phyloP scores from a whole-genome alignment of 441 rosid genomes.

The Cnidoscolus chayamansa region DNA sequence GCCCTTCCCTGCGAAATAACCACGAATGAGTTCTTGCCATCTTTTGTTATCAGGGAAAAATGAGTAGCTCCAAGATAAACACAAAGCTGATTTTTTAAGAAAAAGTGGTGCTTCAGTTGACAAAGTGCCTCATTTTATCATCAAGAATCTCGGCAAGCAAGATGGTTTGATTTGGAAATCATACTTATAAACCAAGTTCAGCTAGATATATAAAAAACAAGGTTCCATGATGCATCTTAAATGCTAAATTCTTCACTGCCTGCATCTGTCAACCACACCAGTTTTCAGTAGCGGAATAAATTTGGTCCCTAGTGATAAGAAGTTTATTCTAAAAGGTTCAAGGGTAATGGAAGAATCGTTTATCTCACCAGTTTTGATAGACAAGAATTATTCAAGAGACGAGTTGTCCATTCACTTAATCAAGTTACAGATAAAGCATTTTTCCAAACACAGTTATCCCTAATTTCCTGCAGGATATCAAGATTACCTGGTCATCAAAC shows the following conservation, averaged over 20 bases:
- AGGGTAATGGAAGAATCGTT: not conserved
- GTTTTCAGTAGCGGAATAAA: not conserved
- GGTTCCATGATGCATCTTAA: no score
- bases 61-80: no score
- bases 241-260: no score
- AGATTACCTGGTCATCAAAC: conserved; percentile 86
- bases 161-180: not conserved
- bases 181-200: not conserved
- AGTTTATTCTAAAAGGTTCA: no score
- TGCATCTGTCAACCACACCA: not conserved
- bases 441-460: not conserved
- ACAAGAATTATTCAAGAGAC: not conserved
- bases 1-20: conserved; percentile 65
- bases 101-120: no score
- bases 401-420: not conserved
- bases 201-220: not conserved
- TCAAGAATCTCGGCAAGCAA: not conserved
- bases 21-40: not conserved
- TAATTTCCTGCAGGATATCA: not conserved
- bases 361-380: not conserved
- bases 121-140: not conserved
- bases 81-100: no score
- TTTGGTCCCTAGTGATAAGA: not conserved
- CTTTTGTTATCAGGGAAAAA: not conserved
- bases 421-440: not conserved